Percentiles rank a stretch among this genome's conserved stretches.
Evolutionary conservation across 768 basidiomycete species (phyloP).

Genomic region (Saitozyma podzolica): DNA sequence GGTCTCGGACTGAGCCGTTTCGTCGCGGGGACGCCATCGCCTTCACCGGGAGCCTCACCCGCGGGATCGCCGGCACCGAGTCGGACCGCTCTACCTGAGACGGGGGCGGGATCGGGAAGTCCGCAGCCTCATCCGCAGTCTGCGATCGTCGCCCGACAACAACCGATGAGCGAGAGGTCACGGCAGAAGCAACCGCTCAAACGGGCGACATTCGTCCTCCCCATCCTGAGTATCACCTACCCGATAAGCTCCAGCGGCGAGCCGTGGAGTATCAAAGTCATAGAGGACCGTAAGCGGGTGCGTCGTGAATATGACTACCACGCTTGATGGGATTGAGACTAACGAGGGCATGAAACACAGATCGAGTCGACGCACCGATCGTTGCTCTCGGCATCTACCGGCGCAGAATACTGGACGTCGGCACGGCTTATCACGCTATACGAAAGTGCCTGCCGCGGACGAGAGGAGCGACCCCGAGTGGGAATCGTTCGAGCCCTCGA

Average conservation of each 20-base stretch:
- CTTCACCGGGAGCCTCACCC: constrained; percentile 1
- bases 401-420: constrained; percentile 77
- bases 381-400: constrained; percentile 29
- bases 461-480: constrained; percentile 51
- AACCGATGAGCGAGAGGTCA: constrained; percentile 28
- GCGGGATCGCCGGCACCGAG: constrained; percentile 7
- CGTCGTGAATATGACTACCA: constrained; percentile 37
- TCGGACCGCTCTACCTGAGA: constrained; percentile 11
- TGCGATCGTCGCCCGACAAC: neutral
- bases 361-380: constrained; percentile 38
- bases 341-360: constrained; percentile 62
- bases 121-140: neutral
- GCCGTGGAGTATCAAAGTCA: constrained; percentile 73
- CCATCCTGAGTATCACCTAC: constrained; percentile 81
- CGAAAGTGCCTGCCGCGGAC: constrained; percentile 54
- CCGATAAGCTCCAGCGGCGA: constrained; percentile 83
- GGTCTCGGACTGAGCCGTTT: constrained; percentile 42
- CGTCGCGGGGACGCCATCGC: constrained; percentile 16
- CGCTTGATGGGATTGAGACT: constrained; percentile 49
- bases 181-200: constrained; percentile 64
- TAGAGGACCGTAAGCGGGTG: constrained; percentile 75
- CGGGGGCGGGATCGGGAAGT: constrained; percentile 1
- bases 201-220: constrained; percentile 87
- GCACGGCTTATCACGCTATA: constrained; percentile 84
- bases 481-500: constrained; percentile 44